Percentiles rank a stretch among this genome's conserved stretches.
Evolutionary conservation across 352 stramenopile species (phyloP).

Genomic region (Phytopythium boreale): DNA sequence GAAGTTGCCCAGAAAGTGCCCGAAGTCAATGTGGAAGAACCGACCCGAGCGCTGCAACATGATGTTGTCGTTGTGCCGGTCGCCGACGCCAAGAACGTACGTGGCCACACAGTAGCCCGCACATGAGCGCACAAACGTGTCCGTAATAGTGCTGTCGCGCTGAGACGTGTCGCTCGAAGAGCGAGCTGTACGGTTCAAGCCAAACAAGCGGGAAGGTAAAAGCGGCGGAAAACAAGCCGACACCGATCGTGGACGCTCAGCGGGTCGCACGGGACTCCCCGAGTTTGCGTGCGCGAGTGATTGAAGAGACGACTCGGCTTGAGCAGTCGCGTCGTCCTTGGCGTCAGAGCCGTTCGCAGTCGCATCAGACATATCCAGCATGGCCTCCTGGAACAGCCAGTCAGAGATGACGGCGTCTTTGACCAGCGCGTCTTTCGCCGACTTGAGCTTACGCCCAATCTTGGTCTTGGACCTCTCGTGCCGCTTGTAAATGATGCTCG

Average conservation of each 20-base stretch:
- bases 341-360: not conserved
- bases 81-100: slow-evolving; percentile 92
- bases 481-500: slow-evolving; percentile 80
- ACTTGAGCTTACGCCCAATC: slow-evolving; percentile 58
- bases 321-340: slow-evolving; percentile 7
- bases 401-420: slow-evolving; percentile 61
- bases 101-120: slow-evolving; percentile 93
- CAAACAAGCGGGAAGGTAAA: slow-evolving; percentile 27
- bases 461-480: slow-evolving; percentile 61
- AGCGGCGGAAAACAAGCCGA: slow-evolving; percentile 49
- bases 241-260: slow-evolving; percentile 18
- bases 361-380: not conserved
- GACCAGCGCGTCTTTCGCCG: slow-evolving; percentile 65
- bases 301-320: not conserved
- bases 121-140: slow-evolving; percentile 89
- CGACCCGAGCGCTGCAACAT: slow-evolving; percentile 93
- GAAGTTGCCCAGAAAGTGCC: slow-evolving; percentile 95
- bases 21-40: slow-evolving; percentile 97
- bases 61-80: slow-evolving; percentile 95
- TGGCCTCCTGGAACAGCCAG: slow-evolving; percentile 51
- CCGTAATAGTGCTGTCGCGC: slow-evolving; percentile 52
- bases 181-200: not conserved
- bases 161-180: not conserved
- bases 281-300: slow-evolving; percentile 8
- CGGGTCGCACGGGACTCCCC: slow-evolving; percentile 13